Conservation (phyloP, 2,329 filamentous ascomycete species). For the Alternaria sp. region DNA sequence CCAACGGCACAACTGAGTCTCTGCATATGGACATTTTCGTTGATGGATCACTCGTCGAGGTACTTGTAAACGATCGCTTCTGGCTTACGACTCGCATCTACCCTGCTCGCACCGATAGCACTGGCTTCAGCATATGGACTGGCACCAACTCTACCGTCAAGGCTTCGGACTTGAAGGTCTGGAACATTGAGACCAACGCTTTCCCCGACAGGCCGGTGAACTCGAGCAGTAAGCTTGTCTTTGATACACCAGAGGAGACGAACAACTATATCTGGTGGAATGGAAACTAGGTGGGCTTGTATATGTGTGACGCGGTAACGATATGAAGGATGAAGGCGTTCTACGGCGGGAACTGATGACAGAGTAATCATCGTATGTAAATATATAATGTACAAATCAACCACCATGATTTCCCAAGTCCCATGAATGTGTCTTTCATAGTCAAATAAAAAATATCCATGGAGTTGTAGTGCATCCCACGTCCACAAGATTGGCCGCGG, state of each 20-base stretch:
- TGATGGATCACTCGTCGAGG: slow-evolving; percentile 58
- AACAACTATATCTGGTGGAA: slow-evolving; percentile 59
- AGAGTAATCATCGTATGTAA: slow-evolving; percentile 3
- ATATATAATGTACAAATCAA: slow-evolving; percentile 5
- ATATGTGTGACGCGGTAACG: neutral
- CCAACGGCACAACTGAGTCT: slow-evolving; percentile 49
- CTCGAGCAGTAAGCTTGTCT: slow-evolving; percentile 54
- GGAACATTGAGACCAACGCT: slow-evolving; percentile 51
- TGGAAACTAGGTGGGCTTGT: slow-evolving; percentile 46
- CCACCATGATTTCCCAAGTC: neutral
- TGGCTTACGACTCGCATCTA: slow-evolving; percentile 57
- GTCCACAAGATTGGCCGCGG: slow-evolving; percentile 7
- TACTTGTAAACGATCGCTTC: slow-evolving; percentile 58
- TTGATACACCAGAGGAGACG: slow-evolving; percentile 55
- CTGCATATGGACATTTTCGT: slow-evolving; percentile 57
- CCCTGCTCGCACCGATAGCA: slow-evolving; percentile 55
- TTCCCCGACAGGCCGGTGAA: slow-evolving; percentile 55
- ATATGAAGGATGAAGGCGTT: neutral
- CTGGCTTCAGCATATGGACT: slow-evolving; percentile 55
- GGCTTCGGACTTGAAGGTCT: slow-evolving; percentile 51
- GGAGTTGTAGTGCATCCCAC: slow-evolving; percentile 7
- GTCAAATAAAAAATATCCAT: slow-evolving; percentile 10
- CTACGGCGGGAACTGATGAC: neutral
- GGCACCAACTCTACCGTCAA: slow-evolving; percentile 48
- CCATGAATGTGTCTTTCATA: slow-evolving; percentile 7